Base-by-base conservation (phyloP, 2,329 filamentous ascomycete species). In the Penicillium janthinellum region DNA sequence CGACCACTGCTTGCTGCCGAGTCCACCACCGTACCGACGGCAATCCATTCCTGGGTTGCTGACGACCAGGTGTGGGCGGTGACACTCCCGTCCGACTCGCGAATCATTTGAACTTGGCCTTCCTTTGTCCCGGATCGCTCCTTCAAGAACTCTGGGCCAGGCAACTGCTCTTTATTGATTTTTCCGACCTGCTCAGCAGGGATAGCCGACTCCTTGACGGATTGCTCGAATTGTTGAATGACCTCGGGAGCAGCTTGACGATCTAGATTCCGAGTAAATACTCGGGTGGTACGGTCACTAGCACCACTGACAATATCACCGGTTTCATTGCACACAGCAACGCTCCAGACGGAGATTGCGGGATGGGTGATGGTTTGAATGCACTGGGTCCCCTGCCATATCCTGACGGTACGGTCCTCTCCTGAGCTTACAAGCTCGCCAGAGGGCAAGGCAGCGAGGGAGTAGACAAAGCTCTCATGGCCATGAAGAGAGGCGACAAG, bases 361-460 rank as follows among this genome's bases (percentile, higher is more conserved):
- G 95, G 95, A 70, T 97, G 92, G 1, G 94, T 97, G 64, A 99
- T 98, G 41, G 94, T 97, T 76, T 99, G 95, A 48, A 96, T 79
- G 73, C 94, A 98, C 58, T 92, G 84, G 14, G 81, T 85, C 47
- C 89, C 90, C 67, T 85, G 88, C 95, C 96, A 99, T 72, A 99
- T 82, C 54, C 92, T 86, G 37, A 96, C 86, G 0, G 95, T 97
- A n/a, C 95, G 86, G 77, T 99, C 95, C 76, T 99, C 95, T 17
- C 92, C 92, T 1, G 92, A 88, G 75, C 94, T 98, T 51, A 96
- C 90, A 34, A 99, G 82, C 72, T 97, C 92, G 5, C 94, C 94
- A 0, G 90, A 88, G 0, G 94, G 90, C 10, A 96, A 79, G 22
- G 85, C 83, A 1, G 90, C 84, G 14, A 99, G 79, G 6, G 90